Evolutionary conservation across 768 basidiomycete genomes (phyloP).

Genomic region (Epithele typhae): DNA sequence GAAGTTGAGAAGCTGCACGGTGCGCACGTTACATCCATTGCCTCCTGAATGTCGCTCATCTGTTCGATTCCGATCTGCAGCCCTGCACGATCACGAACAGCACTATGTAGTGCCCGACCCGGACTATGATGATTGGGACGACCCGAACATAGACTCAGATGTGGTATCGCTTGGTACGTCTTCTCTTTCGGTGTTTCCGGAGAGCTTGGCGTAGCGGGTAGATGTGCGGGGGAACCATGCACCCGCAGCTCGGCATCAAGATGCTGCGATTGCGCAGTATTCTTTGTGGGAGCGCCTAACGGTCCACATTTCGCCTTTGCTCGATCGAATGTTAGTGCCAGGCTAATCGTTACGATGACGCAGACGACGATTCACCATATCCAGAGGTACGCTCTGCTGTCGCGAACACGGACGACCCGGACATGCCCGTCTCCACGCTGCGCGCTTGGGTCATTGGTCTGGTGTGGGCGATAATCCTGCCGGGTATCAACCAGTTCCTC

Average conservation of each 20-base stretch:
- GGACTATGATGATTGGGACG: conserved; percentile 29
- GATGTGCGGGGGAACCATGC: too few species aligned
- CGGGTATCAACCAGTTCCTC: conserved; percentile 79
- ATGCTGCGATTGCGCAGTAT: background rate
- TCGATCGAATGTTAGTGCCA: too few species aligned
- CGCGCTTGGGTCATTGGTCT: conserved; percentile 36
- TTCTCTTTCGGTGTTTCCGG: too few species aligned
- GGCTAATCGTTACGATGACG: background rate
- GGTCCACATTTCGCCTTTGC: background rate
- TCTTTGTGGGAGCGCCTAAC: background rate
- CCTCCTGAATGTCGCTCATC: too few species aligned
- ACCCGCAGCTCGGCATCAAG: too few species aligned
- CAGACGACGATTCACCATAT: conserved; percentile 48
- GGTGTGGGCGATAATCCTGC: conserved; percentile 56
- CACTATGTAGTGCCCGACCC: conserved; percentile 6
- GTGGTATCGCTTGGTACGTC: conserved; percentile 18
- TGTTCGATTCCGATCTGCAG: too few species aligned
- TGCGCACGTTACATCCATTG: too few species aligned
- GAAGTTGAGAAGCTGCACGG: conserved; percentile 16
- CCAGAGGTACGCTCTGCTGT: conserved; percentile 50
- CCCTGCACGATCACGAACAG: background rate
- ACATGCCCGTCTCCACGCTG: conserved; percentile 33
- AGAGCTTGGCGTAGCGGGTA: too few species aligned
- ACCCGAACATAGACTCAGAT: conserved; percentile 31
- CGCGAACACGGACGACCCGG: conserved; percentile 43